Percentiles rank a stretch among this genome's conserved stretches.
Evolutionary conservation across 495 filamentous ascomycete species (phyloP).

Genomic region (Chaetomium tenue): DNA sequence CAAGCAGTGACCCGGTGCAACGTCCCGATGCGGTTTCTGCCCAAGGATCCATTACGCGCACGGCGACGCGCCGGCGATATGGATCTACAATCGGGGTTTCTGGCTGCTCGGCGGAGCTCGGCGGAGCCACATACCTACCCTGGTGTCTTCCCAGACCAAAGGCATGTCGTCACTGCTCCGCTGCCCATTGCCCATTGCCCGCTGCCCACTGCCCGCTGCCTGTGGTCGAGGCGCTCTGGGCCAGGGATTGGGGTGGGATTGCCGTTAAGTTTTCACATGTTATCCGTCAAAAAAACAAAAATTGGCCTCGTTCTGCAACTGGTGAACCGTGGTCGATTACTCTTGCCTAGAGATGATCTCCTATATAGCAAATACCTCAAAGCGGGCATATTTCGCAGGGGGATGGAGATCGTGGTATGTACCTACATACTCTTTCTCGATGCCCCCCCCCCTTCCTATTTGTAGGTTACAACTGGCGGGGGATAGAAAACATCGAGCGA

Average conservation of each 20-base stretch:
- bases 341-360: neutral
- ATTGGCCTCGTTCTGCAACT: neutral
- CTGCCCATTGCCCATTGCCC: neutral
- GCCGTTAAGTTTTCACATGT: neutral
- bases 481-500: neutral
- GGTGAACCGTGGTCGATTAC: constrained; percentile 2
- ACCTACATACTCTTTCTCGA: neutral
- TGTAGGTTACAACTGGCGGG: neutral
- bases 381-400: neutral
- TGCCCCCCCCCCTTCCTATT: neutral
- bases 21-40: neutral
- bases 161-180: constrained; percentile 11
- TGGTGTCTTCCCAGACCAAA: neutral
- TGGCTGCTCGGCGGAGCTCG: neutral
- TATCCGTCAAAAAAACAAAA: constrained; percentile 2
- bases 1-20: too few species aligned
- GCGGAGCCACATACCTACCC: constrained; percentile 1
- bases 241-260: neutral
- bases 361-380: too few species aligned
- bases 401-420: neutral
- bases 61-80: constrained; percentile 2
- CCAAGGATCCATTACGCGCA: neutral
- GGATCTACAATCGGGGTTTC: neutral
- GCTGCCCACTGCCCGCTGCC: neutral
- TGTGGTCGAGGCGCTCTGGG: neutral